Evolutionary conservation across 441 rosid genomes (phyloP).

Genomic region (Populus hybrid): DNA sequence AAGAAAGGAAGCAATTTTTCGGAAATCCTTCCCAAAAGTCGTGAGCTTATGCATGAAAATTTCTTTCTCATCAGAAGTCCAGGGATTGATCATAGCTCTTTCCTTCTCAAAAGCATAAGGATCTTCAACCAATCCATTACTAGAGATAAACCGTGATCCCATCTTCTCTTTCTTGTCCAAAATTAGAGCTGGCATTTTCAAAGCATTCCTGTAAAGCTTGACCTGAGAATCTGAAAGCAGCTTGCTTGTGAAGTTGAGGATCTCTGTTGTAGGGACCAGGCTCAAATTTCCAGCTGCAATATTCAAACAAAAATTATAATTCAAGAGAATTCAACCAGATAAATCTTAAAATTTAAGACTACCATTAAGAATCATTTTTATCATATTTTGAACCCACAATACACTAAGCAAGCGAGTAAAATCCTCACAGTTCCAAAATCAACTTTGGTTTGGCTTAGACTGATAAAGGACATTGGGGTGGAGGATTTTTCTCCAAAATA

Average conservation of each 20-base stretch:
- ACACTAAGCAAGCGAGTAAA: background rate
- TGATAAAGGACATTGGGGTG: too few relatives aligned
- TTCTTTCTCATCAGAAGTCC: conserved; percentile 80
- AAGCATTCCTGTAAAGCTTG: conserved; percentile 50
- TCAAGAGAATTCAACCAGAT: background rate
- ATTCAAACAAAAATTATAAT: background rate
- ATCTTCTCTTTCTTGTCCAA: conserved; percentile 77
- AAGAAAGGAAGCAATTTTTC: conserved; percentile 80
- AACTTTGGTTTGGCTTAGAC: background rate
- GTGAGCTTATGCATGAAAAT: conserved; percentile 79
- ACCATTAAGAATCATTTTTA: background rate
- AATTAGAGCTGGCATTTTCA: conserved; percentile 87
- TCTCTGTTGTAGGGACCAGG: conserved; percentile 46
- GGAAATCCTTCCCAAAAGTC: conserved; percentile 78
- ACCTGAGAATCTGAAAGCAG: conserved; percentile 48
- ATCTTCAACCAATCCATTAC: conserved; percentile 89
- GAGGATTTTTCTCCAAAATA: background rate
- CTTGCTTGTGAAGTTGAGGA: conserved; percentile 52
- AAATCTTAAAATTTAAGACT: background rate
- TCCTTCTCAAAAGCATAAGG: conserved; percentile 90
- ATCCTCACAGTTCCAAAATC: background rate
- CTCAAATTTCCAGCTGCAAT: conserved; percentile 57
- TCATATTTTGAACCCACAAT: background rate
- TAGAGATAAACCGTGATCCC: conserved; percentile 61
- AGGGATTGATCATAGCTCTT: conserved; percentile 82